Percentiles rank a stretch among this genome's conserved stretches.
Evolutionary conservation across 345 rosid genomes (phyloP).

Genomic region (Mangifera indica): DNA sequence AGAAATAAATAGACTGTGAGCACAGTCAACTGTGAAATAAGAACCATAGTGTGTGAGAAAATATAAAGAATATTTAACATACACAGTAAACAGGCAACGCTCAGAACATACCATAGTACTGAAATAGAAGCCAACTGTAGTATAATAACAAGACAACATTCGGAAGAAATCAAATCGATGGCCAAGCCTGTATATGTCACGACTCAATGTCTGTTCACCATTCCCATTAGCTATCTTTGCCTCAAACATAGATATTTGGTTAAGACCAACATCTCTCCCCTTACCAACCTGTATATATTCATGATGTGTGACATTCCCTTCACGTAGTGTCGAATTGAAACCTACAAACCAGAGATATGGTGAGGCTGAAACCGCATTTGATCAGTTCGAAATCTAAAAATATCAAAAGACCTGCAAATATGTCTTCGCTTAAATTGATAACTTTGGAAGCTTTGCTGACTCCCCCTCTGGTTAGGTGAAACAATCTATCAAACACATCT

Average conservation of each 20-base stretch:
- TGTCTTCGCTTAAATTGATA: conserved; percentile 89
- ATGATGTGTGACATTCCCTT: conserved; percentile 85
- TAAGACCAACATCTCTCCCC: conserved; percentile 92
- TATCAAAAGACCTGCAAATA: conserved; percentile 56
- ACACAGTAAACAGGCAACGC: background rate
- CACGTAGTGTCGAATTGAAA: conserved; percentile 83
- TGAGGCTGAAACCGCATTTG: conserved; percentile 1
- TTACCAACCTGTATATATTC: conserved; percentile 96
- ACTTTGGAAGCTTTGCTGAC: conserved; percentile 88
- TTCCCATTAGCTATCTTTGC: conserved; percentile 91
- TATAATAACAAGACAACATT: conserved; percentile 80
- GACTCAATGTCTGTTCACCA: conserved; percentile 87
- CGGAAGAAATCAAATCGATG: conserved; percentile 90
- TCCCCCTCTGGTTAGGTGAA: conserved; percentile 91
- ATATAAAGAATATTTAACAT: background rate
- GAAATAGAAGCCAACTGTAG: conserved; percentile 91
- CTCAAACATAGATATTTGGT: conserved; percentile 87
- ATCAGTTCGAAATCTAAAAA: conserved; percentile 7
- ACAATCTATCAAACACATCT: conserved; percentile 85
- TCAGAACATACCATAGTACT: conserved; percentile 64
- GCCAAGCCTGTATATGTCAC: conserved; percentile 78
- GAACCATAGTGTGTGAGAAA: conserved; percentile 9
- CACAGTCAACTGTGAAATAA: conserved; percentile 49
- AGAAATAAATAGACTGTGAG: conserved; percentile 58
- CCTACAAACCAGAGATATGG: conserved; percentile 37